These are phyloP conservation scores for Lentithecium fluviatile DNA, from an alignment of 495 filamentous ascomycete species.

Conservation along the genomic window DNA sequence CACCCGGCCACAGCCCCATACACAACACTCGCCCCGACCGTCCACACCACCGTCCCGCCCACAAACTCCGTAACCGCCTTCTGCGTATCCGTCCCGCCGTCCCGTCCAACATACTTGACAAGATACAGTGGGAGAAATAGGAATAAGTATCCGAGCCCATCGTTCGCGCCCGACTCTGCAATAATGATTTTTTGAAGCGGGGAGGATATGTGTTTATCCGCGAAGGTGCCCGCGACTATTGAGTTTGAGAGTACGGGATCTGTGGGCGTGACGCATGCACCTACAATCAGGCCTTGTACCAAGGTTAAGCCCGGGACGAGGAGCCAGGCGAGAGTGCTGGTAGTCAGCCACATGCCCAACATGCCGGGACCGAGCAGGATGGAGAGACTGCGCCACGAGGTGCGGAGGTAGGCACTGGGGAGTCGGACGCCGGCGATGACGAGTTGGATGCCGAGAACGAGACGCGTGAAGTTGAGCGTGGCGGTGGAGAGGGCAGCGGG, in stretches of 20 bases:
- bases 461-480: conserved; percentile 79
- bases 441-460: conserved; percentile 88
- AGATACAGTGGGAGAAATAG: conserved; percentile 82
- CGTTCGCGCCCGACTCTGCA: conserved; percentile 88
- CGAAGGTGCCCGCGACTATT: conserved; percentile 92
- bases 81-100: conserved; percentile 56
- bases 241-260: conserved; percentile 87
- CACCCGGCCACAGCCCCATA: conserved; percentile 80
- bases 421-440: conserved; percentile 87
- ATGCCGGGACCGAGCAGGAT: conserved; percentile 83
- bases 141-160: conserved; percentile 92
- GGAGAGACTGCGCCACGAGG: conserved; percentile 75
- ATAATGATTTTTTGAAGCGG: conserved; percentile 81
- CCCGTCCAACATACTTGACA: conserved; percentile 67
- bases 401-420: conserved; percentile 77
- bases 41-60: conserved; percentile 81
- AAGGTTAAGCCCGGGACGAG: conserved; percentile 71
- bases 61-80: conserved; percentile 81
- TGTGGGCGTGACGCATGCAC: conserved; percentile 84
- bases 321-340: conserved; percentile 73
- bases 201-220: conserved; percentile 82
- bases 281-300: conserved; percentile 74
- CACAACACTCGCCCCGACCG: conserved; percentile 70
- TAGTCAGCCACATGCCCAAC: conserved; percentile 82
- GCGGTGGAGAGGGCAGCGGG: conserved; percentile 59